Conservation (phyloP, 2,329 filamentous ascomycete species). For the Sporothrix brasiliensis region DNA sequence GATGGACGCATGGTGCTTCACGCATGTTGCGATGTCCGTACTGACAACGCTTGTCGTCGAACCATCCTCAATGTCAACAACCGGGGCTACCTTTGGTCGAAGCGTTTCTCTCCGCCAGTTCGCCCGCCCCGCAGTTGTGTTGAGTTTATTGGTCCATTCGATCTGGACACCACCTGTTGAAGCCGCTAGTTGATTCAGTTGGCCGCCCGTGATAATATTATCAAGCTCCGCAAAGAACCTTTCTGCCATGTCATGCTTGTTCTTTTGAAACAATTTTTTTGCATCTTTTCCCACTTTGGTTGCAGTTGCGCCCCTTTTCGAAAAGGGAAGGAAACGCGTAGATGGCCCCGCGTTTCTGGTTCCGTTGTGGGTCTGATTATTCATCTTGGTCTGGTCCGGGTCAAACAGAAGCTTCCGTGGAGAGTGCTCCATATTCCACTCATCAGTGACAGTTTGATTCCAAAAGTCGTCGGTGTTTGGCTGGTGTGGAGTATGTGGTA, state of each 20-base stretch:
- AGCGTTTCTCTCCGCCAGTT: constrained; percentile 68
- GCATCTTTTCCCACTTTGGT: constrained; percentile 45
- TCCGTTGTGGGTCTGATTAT: neutral
- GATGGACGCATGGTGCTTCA: constrained; percentile 71
- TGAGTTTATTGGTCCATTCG: constrained; percentile 76
- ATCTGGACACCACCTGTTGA: constrained; percentile 71
- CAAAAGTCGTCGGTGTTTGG: constrained; percentile 62
- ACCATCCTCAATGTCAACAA: neutral
- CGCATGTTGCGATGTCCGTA: constrained; percentile 36
- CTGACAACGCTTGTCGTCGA: neutral
- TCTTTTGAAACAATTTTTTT: constrained; percentile 64
- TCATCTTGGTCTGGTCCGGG: constrained; percentile 32
- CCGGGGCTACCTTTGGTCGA: constrained; percentile 39
- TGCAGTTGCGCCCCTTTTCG: constrained; percentile 41
- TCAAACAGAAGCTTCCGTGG: constrained; percentile 42
- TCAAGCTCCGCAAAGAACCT: constrained; percentile 72
- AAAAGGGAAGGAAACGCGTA: neutral
- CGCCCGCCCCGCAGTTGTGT: constrained; percentile 75
- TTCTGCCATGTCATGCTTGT: constrained; percentile 65
- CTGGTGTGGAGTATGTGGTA: constrained; percentile 58
- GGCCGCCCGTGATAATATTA: constrained; percentile 60
- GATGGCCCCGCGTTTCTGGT: neutral
- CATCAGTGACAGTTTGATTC: constrained; percentile 60
- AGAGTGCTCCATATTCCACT: constrained; percentile 64
- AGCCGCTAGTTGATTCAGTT: constrained; percentile 60